These are phyloP conservation scores for Daedaleopsis nitida DNA, from an alignment of 768 basidiomycete species.

Conservation along the genomic window DNA sequence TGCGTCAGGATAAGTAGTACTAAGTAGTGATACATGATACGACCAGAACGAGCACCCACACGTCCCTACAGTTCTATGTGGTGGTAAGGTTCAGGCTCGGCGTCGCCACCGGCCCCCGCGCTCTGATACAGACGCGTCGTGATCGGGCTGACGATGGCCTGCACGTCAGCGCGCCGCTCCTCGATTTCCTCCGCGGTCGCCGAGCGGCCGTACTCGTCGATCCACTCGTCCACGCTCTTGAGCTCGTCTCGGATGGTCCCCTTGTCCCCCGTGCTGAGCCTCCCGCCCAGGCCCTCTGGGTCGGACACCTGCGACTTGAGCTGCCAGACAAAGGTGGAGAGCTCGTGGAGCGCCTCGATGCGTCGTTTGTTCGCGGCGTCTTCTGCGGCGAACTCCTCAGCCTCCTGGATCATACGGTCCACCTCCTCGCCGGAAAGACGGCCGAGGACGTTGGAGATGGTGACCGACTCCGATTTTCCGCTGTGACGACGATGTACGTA, in stretches of 20 bases:
- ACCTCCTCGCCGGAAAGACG: conserved; percentile 69
- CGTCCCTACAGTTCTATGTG: conserved; percentile 41
- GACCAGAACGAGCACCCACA: conserved; percentile 35
- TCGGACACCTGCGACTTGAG: conserved; percentile 88
- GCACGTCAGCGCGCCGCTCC: conserved; percentile 79
- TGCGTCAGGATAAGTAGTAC: too few species aligned
- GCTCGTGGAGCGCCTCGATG: conserved; percentile 81
- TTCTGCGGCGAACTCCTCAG: conserved; percentile 85
- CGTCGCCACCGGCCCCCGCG: conserved; percentile 16
- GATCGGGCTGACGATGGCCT: conserved; percentile 78
- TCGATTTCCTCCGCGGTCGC: conserved; percentile 89
- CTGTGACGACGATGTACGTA: conserved; percentile 33
- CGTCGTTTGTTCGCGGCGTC: conserved; percentile 79
- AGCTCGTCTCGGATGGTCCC: conserved; percentile 77
- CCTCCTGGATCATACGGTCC: conserved; percentile 93
- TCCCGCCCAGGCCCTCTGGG: conserved; percentile 88
- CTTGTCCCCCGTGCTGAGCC: conserved; percentile 80
- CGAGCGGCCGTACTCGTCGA: conserved; percentile 76
- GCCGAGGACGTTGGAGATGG: conserved; percentile 95
- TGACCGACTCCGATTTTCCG: conserved; percentile 86
- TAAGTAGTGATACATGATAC: too few species aligned
- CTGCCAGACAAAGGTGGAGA: conserved; percentile 82
- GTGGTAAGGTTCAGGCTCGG: neutral
- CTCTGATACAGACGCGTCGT: conserved; percentile 75
- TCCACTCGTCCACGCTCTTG: conserved; percentile 92